Percentiles rank a stretch among this genome's conserved stretches.
Conservation (phyloP, 805 yeast species). For the Yarrowia sp. region DNA sequence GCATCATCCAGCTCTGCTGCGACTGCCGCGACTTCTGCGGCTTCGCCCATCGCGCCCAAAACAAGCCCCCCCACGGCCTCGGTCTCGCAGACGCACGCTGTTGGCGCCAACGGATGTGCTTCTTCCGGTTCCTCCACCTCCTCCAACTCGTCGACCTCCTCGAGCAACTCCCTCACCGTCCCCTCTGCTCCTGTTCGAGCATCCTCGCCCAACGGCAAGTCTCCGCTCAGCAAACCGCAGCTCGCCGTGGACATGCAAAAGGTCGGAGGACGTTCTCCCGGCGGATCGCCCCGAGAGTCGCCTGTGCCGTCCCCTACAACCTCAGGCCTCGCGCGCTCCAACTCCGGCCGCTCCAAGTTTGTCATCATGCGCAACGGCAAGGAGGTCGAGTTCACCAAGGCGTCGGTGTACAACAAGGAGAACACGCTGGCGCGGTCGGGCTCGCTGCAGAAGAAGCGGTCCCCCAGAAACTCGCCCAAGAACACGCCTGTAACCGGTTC, state of each 20-base stretch:
- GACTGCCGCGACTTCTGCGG: too few species aligned
- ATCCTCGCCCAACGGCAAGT: background rate
- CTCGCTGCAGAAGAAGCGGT: background rate
- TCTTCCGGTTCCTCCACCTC: background rate
- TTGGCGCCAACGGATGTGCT: background rate
- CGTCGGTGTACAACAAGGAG: conserved; percentile 18
- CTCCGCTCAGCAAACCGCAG: background rate
- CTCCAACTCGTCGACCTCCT: background rate
- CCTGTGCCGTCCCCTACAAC: background rate
- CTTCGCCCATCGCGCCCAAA: too few species aligned
- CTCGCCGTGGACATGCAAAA: conserved; percentile 10
- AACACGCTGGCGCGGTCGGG: conserved; percentile 5
- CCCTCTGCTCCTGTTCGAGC: background rate
- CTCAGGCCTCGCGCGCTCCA: background rate
- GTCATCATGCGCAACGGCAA: conserved; percentile 15
- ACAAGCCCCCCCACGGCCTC: too few species aligned
- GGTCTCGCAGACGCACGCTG: too few species aligned
- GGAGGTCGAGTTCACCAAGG: conserved; percentile 21
- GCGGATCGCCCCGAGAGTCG: background rate
- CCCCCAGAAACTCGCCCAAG: background rate
- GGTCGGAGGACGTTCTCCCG: background rate
- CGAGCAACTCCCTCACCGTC: background rate
- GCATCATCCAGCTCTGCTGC: background rate
- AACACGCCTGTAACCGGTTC: background rate
- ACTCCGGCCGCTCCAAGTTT: background rate